Conservation (phyloP, 2,329 filamentous ascomycete genomes). For the Clonostachys solani region DNA sequence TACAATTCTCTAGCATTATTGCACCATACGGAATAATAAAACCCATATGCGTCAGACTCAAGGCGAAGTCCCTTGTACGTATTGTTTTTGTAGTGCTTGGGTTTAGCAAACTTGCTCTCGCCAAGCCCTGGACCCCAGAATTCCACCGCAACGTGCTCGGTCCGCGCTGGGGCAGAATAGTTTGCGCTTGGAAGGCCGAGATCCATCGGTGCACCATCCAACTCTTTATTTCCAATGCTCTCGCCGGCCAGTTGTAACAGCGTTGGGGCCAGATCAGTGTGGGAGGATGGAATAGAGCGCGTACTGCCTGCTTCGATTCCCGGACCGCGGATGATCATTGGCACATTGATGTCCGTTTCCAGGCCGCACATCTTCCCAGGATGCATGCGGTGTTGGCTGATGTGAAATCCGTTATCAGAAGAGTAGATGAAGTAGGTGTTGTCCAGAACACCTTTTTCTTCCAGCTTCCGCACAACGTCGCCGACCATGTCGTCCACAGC, state of each 20-base stretch:
- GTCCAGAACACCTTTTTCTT: slow-evolving; percentile 21
- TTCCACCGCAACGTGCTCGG: slow-evolving; percentile 48
- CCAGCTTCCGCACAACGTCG: slow-evolving; percentile 22
- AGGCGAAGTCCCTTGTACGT: slow-evolving; percentile 51
- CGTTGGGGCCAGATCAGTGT: slow-evolving; percentile 52
- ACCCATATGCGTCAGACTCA: slow-evolving; percentile 37
- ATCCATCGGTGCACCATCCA: slow-evolving; percentile 28
- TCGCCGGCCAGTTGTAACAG: slow-evolving; percentile 30
- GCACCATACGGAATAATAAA: slow-evolving; percentile 56
- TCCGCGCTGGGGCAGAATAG: neutral
- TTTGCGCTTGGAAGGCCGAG: slow-evolving; percentile 8
- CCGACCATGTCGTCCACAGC: slow-evolving; percentile 39
- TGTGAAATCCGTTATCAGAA: slow-evolving; percentile 49
- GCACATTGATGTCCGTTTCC: slow-evolving; percentile 48
- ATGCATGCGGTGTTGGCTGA: slow-evolving; percentile 45
- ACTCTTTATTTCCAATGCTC: neutral
- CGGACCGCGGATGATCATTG: slow-evolving; percentile 44
- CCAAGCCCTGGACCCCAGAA: slow-evolving; percentile 40
- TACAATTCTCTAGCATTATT: slow-evolving; percentile 43
- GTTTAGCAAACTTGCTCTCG: slow-evolving; percentile 14
- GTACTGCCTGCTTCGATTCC: slow-evolving; percentile 30
- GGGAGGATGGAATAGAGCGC: slow-evolving; percentile 36
- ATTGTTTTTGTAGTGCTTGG: slow-evolving; percentile 28
- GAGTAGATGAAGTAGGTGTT: slow-evolving; percentile 48
- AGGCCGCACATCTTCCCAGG: slow-evolving; percentile 48